Conservation (phyloP, 1,284 basidiomycete species). For the Irpex sp. region DNA sequence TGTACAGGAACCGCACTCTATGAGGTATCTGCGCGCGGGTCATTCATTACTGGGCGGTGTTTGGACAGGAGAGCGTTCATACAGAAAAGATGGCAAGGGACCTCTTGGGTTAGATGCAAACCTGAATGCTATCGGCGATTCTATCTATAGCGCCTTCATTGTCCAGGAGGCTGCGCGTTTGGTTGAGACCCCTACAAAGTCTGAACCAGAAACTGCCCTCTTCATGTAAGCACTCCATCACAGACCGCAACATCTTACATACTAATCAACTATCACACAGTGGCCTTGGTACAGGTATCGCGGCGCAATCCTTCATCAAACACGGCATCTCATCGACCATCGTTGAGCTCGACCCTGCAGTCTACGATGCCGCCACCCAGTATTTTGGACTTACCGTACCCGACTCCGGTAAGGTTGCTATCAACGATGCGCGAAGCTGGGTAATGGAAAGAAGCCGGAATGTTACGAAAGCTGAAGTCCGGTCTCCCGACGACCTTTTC, state of each 20-base stretch:
- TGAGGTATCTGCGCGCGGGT: constrained; percentile 82
- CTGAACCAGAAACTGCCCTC: constrained; percentile 49
- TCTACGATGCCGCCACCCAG: constrained; percentile 75
- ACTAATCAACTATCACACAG: constrained; percentile 33
- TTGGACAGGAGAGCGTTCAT: constrained; percentile 63
- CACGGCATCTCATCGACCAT: constrained; percentile 70
- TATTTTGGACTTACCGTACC: constrained; percentile 78
- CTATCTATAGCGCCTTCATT: constrained; percentile 82
- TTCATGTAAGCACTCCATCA: constrained; percentile 55
- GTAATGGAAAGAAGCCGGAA: constrained; percentile 15
- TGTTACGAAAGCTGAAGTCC: not conserved
- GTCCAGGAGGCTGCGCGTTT: constrained; percentile 82
- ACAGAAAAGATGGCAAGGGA: constrained; percentile 37
- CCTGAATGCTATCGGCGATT: constrained; percentile 61
- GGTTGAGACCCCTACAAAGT: constrained; percentile 42
- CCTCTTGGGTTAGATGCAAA: constrained; percentile 43
- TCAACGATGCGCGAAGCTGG: constrained; percentile 65
- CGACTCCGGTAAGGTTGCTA: constrained; percentile 51
- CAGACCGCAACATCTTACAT: not conserved
- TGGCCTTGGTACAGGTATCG: constrained; percentile 83
- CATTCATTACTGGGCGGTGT: constrained; percentile 88
- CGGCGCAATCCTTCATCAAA: constrained; percentile 66
- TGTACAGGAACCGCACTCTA: constrained; percentile 38
- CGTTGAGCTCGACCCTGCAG: constrained; percentile 84
- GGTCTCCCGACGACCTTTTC: constrained; percentile 36